Conservation (phyloP, 768 basidiomycete genomes). For the Collybia nuda region DNA sequence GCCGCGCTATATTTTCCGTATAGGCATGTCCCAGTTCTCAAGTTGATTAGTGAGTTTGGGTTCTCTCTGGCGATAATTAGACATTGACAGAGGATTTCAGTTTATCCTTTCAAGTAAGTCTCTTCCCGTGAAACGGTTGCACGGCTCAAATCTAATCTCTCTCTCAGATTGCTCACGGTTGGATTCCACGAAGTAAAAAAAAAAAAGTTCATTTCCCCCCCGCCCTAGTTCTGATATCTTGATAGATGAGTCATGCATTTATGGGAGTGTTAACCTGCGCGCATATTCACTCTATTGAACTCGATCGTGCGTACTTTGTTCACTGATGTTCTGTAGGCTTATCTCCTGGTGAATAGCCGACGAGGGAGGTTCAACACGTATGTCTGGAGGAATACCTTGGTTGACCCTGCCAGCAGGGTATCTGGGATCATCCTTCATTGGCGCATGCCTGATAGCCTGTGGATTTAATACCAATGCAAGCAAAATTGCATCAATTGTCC, state of each 20-base stretch:
- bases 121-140: not conserved
- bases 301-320: conserved; percentile 66
- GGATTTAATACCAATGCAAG: conserved; percentile 89
- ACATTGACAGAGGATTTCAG: conserved; percentile 32
- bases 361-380: conserved; percentile 83
- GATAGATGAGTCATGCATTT: conserved; percentile 84
- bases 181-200: conserved; percentile 80
- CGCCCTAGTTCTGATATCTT: conserved; percentile 1
- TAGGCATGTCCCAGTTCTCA: not conserved
- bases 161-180: conserved; percentile 70
- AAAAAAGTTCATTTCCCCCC: conserved; percentile 4
- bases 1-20: no score
- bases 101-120: conserved; percentile 91
- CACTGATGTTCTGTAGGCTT: conserved; percentile 1
- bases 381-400: conserved; percentile 85
- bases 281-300: conserved; percentile 80
- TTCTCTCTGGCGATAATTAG: not conserved
- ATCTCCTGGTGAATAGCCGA: conserved; percentile 50
- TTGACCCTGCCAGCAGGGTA: conserved; percentile 82
- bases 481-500: conserved; percentile 77
- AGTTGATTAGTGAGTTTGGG: conserved; percentile 68
- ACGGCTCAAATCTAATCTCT: not conserved
- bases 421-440: conserved; percentile 83
- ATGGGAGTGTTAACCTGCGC: conserved; percentile 82
- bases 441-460: conserved; percentile 82